Conservation (phyloP, 805 yeast species). For the Schizosaccharomyces octosporus region DNA sequence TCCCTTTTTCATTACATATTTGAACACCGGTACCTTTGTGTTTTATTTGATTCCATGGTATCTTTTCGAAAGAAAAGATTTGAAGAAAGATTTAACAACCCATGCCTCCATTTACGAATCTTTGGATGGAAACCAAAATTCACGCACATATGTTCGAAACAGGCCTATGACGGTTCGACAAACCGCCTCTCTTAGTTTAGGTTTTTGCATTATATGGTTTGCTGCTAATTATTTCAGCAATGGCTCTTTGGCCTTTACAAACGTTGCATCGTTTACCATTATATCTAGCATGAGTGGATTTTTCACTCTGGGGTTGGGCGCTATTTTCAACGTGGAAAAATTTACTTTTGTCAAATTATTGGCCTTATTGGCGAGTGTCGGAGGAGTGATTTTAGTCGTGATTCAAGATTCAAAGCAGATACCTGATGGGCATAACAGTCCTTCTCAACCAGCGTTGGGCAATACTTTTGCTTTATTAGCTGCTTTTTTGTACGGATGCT, state of each 20-base stretch:
- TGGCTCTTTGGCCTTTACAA: slow-evolving; percentile 65
- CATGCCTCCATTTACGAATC: not conserved
- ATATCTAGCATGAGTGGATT: slow-evolving; percentile 79
- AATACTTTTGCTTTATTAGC: slow-evolving; percentile 60
- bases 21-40: slow-evolving; percentile 67
- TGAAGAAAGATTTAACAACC: not conserved
- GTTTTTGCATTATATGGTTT: slow-evolving; percentile 78
- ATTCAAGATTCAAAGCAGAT: slow-evolving; percentile 28
- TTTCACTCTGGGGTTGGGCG: slow-evolving; percentile 70
- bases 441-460: slow-evolving; percentile 27
- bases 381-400: slow-evolving; percentile 65
- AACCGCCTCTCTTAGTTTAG: slow-evolving; percentile 49
- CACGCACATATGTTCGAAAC: not conserved
- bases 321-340: slow-evolving; percentile 41
- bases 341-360: slow-evolving; percentile 38
- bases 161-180: slow-evolving; percentile 17
- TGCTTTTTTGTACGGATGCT: slow-evolving; percentile 75
- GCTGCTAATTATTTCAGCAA: slow-evolving; percentile 71
- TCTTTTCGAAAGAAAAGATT: not conserved
- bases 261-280: slow-evolving; percentile 85
- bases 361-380: slow-evolving; percentile 46
- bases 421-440: slow-evolving; percentile 6
- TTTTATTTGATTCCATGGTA: slow-evolving; percentile 32
- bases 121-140: not conserved
- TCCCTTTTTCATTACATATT: slow-evolving; percentile 78